A percentile compares a stretch with the other conserved stretches of the same genome.
Evolutionary conservation across 495 filamentous ascomycete genomes (phyloP).

Genomic region (Xylaria flabelliformis): DNA sequence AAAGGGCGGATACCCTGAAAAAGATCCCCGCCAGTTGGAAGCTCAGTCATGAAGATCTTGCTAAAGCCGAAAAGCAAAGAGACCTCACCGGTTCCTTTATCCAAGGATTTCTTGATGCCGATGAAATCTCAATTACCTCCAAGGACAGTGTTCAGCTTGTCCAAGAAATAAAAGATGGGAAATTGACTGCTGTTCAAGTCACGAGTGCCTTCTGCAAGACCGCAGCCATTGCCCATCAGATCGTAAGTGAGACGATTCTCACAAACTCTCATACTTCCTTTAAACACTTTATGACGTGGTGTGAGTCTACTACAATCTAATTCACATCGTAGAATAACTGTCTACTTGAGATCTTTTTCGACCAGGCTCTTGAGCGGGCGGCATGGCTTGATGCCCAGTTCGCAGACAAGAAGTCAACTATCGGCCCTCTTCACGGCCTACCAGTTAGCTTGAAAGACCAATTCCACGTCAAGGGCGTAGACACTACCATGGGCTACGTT

Average conservation of each 20-base stretch:
- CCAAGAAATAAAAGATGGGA: constrained; percentile 30
- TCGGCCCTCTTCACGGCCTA: constrained; percentile 72
- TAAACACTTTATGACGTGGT: background rate
- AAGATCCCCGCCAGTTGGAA: constrained; percentile 40
- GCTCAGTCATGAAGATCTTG: constrained; percentile 32
- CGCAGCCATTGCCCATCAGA: constrained; percentile 66
- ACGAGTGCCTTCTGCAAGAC: constrained; percentile 52
- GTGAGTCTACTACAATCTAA: background rate
- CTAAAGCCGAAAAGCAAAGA: constrained; percentile 27
- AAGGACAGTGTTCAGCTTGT: constrained; percentile 32
- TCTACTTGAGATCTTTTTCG: constrained; percentile 71
- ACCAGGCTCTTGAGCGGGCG: constrained; percentile 64
- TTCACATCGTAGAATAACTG: constrained; percentile 51
- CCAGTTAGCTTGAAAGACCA: constrained; percentile 71
- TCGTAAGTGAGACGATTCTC: constrained; percentile 41
- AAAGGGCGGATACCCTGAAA: constrained; percentile 29
- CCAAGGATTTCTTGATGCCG: constrained; percentile 36
- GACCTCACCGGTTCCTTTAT: constrained; percentile 45
- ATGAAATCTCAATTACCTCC: constrained; percentile 31
- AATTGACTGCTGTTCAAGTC: constrained; percentile 47
- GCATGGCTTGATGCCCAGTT: constrained; percentile 61
- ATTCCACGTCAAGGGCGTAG: constrained; percentile 65
- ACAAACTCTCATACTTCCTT: background rate
- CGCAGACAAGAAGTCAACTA: constrained; percentile 50
- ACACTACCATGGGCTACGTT: constrained; percentile 49